Percentiles rank a stretch among this genome's conserved stretches.
Evolutionary conservation across 2,329 filamentous ascomycete species (phyloP).

Genomic region (Alternaria novae-zelandiae): DNA sequence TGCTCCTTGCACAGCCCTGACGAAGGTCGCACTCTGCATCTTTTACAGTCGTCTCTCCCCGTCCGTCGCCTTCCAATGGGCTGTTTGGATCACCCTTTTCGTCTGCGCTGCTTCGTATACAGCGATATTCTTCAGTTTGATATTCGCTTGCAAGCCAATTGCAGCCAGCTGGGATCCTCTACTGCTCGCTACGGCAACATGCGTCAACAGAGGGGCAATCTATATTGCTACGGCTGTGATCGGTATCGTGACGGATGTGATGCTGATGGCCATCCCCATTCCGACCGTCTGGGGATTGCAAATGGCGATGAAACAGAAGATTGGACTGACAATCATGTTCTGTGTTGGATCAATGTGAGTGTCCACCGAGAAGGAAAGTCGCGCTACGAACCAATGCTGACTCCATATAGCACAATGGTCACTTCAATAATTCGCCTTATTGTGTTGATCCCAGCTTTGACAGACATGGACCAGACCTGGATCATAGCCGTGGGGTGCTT

Average conservation of each 20-base stretch:
- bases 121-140: conserved; percentile 28
- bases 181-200: conserved; percentile 14
- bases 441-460: conserved; percentile 20
- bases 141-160: conserved; percentile 32
- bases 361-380: background rate
- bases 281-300: conserved; percentile 25
- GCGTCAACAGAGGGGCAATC: conserved; percentile 26
- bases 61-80: conserved; percentile 9
- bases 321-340: conserved; percentile 25
- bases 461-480: conserved; percentile 21
- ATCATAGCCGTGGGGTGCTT: conserved; percentile 15
- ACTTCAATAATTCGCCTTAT: conserved; percentile 21
- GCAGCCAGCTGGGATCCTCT: conserved; percentile 25
- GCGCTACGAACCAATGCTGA: background rate
- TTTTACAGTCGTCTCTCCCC: conserved; percentile 27
- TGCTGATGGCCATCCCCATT: conserved; percentile 24
- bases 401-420: conserved; percentile 16
- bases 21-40: conserved; percentile 25
- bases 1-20: conserved; percentile 17
- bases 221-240: conserved; percentile 30
- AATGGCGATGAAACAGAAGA: conserved; percentile 27
- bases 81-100: conserved; percentile 20
- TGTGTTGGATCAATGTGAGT: conserved; percentile 26
- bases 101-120: conserved; percentile 25
- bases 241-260: conserved; percentile 26